Evolutionary conservation across 2,329 filamentous ascomycete species (phyloP).

Genomic region (Monosporascus sp.): DNA sequence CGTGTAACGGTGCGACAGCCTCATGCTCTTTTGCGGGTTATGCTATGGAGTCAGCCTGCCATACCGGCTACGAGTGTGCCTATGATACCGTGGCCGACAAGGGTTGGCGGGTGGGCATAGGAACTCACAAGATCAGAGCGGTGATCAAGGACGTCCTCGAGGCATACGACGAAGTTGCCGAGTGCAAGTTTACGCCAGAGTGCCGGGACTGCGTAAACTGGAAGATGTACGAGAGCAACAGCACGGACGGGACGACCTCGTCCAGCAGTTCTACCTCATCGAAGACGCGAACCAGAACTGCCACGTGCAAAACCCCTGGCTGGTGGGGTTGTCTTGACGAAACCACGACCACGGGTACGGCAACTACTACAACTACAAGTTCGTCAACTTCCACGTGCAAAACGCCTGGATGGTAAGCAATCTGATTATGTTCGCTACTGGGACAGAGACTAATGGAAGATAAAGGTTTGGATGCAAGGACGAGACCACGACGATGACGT

Average conservation of each 20-base stretch:
- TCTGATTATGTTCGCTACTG: neutral
- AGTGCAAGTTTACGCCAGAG: slow-evolving; percentile 68
- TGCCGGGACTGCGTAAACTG: slow-evolving; percentile 88
- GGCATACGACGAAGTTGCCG: slow-evolving; percentile 74
- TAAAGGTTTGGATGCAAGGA: slow-evolving; percentile 58
- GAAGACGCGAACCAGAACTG: slow-evolving; percentile 65
- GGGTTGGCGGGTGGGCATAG: slow-evolving; percentile 86
- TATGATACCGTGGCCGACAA: slow-evolving; percentile 91
- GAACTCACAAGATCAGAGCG: slow-evolving; percentile 82
- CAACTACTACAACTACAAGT: slow-evolving; percentile 40
- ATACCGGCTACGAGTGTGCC: slow-evolving; percentile 79
- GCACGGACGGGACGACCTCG: slow-evolving; percentile 68
- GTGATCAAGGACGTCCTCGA: slow-evolving; percentile 86
- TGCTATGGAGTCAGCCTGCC: slow-evolving; percentile 88
- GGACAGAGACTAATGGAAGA: neutral
- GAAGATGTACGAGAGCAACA: slow-evolving; percentile 94
- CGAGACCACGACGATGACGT: slow-evolving; percentile 32
- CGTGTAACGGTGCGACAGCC: slow-evolving; percentile 84
- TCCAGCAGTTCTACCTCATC: slow-evolving; percentile 49
- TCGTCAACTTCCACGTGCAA: slow-evolving; percentile 50
- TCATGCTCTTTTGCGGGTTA: slow-evolving; percentile 89
- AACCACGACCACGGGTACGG: slow-evolving; percentile 43
- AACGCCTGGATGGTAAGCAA: slow-evolving; percentile 48
- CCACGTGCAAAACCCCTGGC: slow-evolving; percentile 84
- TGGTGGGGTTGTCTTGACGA: slow-evolving; percentile 73